Evolutionary conservation across 2,329 filamentous ascomycete genomes (phyloP).

Genomic region (Aspergillus sp.): DNA sequence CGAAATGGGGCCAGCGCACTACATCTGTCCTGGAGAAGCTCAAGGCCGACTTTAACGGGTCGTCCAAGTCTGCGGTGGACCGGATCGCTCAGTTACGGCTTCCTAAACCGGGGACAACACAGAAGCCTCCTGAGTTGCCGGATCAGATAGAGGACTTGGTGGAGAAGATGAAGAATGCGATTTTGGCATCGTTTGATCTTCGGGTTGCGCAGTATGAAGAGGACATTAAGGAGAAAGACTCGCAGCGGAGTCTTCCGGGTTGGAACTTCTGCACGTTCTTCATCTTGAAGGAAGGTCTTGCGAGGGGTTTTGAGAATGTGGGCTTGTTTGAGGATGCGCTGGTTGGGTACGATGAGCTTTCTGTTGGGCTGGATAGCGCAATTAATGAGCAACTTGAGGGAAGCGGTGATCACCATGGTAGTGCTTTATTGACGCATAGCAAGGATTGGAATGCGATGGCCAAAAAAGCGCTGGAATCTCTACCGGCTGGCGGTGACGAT

Average conservation of each 20-base stretch:
- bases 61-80: conserved; percentile 65
- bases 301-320: conserved; percentile 90
- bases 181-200: conserved; percentile 81
- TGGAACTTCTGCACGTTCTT: conserved; percentile 99
- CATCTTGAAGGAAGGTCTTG: conserved; percentile 90
- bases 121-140: conserved; percentile 72
- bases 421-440: conserved; percentile 64
- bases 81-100: conserved; percentile 81
- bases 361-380: conserved; percentile 75
- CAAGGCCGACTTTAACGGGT: conserved; percentile 79
- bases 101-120: conserved; percentile 40
- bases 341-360: conserved; percentile 89
- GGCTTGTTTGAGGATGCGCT: conserved; percentile 92
- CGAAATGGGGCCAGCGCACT: conserved; percentile 71
- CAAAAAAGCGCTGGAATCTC: conserved; percentile 45
- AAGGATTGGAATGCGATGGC: conserved; percentile 62
- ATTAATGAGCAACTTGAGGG: conserved; percentile 65
- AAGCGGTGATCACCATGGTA: conserved; percentile 59
- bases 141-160: conserved; percentile 79
- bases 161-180: conserved; percentile 76
- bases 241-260: conserved; percentile 76
- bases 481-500: conserved; percentile 13
- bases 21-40: conserved; percentile 85
- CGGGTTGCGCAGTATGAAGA: conserved; percentile 93
- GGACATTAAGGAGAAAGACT: conserved; percentile 89